Evolutionary conservation across 1,284 basidiomycete genomes (phyloP).

Genomic region (Moniliophthora roreri): DNA sequence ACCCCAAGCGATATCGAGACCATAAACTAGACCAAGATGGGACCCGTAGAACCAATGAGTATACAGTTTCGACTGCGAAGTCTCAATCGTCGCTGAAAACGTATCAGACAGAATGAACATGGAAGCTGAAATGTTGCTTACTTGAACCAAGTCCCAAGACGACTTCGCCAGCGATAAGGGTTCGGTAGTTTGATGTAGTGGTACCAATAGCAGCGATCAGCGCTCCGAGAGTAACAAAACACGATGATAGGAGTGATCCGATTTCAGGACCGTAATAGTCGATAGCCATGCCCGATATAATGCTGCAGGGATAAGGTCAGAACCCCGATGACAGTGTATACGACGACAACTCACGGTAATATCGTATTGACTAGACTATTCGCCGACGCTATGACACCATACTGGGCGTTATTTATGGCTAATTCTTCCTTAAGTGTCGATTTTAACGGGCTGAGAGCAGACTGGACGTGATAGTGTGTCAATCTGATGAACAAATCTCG

Average conservation of each 20-base stretch:
- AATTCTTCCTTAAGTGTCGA: constrained; percentile 11
- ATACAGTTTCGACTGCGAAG: constrained; percentile 11
- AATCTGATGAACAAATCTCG: too few relatives aligned
- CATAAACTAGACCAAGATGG: constrained; percentile 10
- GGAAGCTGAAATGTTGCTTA: background rate
- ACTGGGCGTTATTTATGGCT: constrained; percentile 9
- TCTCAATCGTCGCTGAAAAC: constrained; percentile 9
- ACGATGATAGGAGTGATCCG: constrained; percentile 10
- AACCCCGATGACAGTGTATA: too few relatives aligned
- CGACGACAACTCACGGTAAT: constrained; percentile 5
- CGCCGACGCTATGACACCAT: constrained; percentile 3
- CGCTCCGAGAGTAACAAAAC: constrained; percentile 4
- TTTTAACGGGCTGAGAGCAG: constrained; percentile 11
- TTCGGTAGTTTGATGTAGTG: constrained; percentile 5
- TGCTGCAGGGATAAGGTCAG: constrained; percentile 8
- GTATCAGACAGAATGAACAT: background rate
- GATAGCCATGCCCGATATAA: constrained; percentile 8
- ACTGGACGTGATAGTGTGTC: background rate
- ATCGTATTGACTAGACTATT: background rate
- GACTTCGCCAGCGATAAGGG: constrained; percentile 7
- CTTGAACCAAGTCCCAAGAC: constrained; percentile 11
- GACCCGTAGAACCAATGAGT: constrained; percentile 14
- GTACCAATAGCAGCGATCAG: constrained; percentile 8
- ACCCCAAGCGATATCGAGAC: constrained; percentile 9
- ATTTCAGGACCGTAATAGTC: constrained; percentile 12